Evolutionary conservation across 257 asterid genomes (phyloP).

Genomic region (Phtheirospermum japonicum): DNA sequence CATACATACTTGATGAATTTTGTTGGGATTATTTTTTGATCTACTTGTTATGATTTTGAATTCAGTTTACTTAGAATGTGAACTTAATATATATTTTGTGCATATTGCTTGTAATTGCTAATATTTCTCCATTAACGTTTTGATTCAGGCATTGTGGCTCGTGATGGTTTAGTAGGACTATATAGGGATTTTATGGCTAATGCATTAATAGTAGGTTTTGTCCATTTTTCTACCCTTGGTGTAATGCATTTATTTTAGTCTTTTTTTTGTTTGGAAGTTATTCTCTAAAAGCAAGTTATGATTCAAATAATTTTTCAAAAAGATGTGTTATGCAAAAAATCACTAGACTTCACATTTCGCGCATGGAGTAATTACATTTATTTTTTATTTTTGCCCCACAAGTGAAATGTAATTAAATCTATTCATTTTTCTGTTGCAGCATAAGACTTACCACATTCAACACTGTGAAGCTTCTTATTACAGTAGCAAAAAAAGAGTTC

Average conservation of each 20-base stretch:
- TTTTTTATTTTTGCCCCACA: not conserved
- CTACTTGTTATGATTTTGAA: too few relatives aligned
- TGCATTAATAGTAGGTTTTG: slow-evolving; percentile 80
- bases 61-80: not conserved
- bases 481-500: slow-evolving; percentile 60
- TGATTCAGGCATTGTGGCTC: slow-evolving; percentile 66
- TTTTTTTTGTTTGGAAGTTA: too few relatives aligned
- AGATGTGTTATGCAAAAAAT: not conserved
- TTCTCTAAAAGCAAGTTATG: too few relatives aligned
- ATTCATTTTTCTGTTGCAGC: slow-evolving; percentile 42
- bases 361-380: too few relatives aligned
- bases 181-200: slow-evolving; percentile 82
- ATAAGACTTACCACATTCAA: slow-evolving; percentile 82
- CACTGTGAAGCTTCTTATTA: slow-evolving; percentile 67
- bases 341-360: not conserved
- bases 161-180: slow-evolving; percentile 75
- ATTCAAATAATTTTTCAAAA: not conserved
- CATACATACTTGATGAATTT: too few relatives aligned
- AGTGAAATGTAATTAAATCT: not conserved
- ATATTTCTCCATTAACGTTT: slow-evolving; percentile 17
- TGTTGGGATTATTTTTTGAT: too few relatives aligned
- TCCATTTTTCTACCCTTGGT: slow-evolving; percentile 23
- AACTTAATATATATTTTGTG: not conserved
- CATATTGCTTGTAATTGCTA: slow-evolving; percentile 16
- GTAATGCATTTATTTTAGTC: not conserved